Base-by-base conservation (phyloP, 2,329 filamentous ascomycete species). In the Neopestalotiopsis clavispora region DNA sequence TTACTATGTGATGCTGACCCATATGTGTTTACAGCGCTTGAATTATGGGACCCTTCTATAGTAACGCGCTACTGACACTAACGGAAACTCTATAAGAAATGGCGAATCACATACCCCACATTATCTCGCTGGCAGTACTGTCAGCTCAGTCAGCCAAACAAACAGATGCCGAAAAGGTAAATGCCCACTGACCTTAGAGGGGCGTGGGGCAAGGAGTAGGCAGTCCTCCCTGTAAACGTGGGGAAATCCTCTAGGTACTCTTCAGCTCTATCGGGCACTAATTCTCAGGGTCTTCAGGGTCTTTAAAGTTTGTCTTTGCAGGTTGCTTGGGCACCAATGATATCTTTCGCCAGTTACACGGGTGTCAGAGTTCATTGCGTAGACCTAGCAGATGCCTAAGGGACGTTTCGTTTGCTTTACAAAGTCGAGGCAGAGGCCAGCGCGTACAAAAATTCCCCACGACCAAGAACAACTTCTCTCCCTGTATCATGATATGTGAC, bases 141-240 rank as follows among this genome's bases (percentile, higher is more conserved):
- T 59, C 57, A 59, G 57, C 57, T 59, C 57, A 59, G 57, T 59
- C 57, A 59, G 57, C 57, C 57, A 12, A 32, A 59, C 34, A 10
- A 10, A 10, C 4, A 38, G 2, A 9, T 38, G 34, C 10, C 34
- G 4, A 38, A 2, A 1, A 58, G 23, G 5, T 30, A 5, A 30
- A 58, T 30, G 56, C 56, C 12, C 7, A 30, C 23, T 28, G 30
- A 30, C n/a, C 4, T 20, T 0, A 12, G 56, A 30, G 12, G 57
- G 57, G 12, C 57, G 57, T 23, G 28, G 57, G 57, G 12, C 20
- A 32, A 7, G n/a, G 56, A 23, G 57, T 23, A 59, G 23, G 57
- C 17, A 23, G 30, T 23, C 23, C 56, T 58, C 12, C 4, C 10
- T 59, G 23, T 17, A 59, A 52, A 59, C 57, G 57, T 17, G 57